Evolutionary conservation across 805 yeast genomes (phyloP).

Genomic region (Cyberlindnera bimundalis): DNA sequence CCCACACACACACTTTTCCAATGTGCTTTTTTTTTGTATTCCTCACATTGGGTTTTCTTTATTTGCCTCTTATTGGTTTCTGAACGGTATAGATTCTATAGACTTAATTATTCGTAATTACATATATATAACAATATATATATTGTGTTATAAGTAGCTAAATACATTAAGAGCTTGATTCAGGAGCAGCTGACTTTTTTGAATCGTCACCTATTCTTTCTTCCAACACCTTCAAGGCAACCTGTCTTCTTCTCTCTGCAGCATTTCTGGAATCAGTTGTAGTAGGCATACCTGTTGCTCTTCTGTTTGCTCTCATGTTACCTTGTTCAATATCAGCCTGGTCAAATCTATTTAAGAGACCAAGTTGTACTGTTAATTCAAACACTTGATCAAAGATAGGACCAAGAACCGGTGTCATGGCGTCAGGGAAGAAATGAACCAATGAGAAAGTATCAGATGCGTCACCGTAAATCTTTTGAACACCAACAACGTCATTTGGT

Average conservation of each 20-base stretch:
- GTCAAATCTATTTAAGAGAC: conserved; percentile 58
- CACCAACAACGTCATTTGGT: conserved; percentile 28
- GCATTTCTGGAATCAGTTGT: conserved; percentile 42
- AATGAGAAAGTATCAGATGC: conserved; percentile 87
- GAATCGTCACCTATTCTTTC: conserved; percentile 45
- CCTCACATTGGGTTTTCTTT: background rate
- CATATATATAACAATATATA: no score
- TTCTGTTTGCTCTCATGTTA: conserved; percentile 64
- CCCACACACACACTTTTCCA: no score
- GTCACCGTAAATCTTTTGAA: conserved; percentile 59
- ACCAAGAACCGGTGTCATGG: conserved; percentile 46
- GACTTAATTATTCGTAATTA: no score
- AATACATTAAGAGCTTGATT: background rate
- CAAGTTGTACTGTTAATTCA: conserved; percentile 38
- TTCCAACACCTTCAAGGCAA: conserved; percentile 71
- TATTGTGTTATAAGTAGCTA: no score
- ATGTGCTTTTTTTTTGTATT: no score
- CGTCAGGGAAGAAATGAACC: conserved; percentile 78
- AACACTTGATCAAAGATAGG: conserved; percentile 47
- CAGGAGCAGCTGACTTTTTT: conserved; percentile 9
- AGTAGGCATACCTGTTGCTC: conserved; percentile 33
- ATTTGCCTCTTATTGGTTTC: background rate
- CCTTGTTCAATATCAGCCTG: conserved; percentile 70
- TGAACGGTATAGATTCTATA: conserved; percentile 5
- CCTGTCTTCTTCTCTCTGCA: conserved; percentile 75